Evolutionary conservation across 306 rosid species (phyloP).

Genomic region (Vigna trinervia): DNA sequence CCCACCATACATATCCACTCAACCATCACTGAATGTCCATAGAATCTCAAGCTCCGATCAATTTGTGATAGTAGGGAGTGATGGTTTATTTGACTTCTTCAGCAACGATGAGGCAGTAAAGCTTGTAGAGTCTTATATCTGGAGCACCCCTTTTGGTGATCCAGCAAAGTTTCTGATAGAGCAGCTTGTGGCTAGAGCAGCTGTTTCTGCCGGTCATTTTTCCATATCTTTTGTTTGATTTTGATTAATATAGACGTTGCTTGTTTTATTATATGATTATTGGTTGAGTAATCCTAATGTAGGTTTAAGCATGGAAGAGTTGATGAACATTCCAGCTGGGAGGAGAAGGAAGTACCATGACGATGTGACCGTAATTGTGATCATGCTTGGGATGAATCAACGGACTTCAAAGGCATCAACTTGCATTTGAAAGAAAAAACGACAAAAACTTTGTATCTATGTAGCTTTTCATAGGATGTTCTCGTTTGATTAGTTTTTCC

Average conservation of each 20-base stretch:
- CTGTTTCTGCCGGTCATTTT: conserved; percentile 73
- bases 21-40: conserved; percentile 80
- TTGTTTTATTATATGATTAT: neutral
- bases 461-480: conserved; percentile 32
- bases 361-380: conserved; percentile 89
- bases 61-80: conserved; percentile 87
- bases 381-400: conserved; percentile 84
- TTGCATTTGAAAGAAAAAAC: conserved; percentile 47
- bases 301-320: conserved; percentile 94
- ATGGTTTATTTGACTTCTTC: conserved; percentile 96
- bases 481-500: conserved; percentile 21
- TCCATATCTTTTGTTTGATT: conserved; percentile 22
- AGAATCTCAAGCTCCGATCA: conserved; percentile 73
- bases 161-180: conserved; percentile 93
- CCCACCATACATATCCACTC: conserved; percentile 90
- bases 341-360: conserved; percentile 97
- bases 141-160: conserved; percentile 76
- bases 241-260: neutral
- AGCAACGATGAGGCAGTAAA: conserved; percentile 83
- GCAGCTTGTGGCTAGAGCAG: conserved; percentile 84
- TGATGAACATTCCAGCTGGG: conserved; percentile 89
- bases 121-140: conserved; percentile 80
- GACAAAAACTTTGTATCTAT: conserved; percentile 48
- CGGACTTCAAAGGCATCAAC: conserved; percentile 95
- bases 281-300: conserved; percentile 37